These are phyloP conservation scores for Cladosporium colombiae DNA, from an alignment of 2,329 filamentous ascomycete genomes.

Conservation along the genomic window DNA sequence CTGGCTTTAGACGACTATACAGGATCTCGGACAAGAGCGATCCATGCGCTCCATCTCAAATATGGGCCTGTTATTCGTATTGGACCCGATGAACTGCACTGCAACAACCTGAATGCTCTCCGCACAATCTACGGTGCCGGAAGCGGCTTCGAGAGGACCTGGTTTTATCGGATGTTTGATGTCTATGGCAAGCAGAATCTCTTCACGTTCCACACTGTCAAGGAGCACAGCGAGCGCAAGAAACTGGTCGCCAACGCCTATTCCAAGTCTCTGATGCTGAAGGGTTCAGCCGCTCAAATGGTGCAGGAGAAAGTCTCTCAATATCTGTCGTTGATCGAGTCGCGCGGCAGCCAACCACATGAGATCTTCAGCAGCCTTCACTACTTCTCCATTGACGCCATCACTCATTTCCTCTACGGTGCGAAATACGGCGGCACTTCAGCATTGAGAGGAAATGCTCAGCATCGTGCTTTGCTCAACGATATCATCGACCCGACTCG, in stretches of 20 bases:
- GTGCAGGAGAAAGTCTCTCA: slow-evolving; percentile 44
- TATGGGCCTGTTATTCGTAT: slow-evolving; percentile 53
- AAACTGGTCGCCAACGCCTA: slow-evolving; percentile 56
- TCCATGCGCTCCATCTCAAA: slow-evolving; percentile 46
- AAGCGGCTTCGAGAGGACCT: slow-evolving; percentile 51
- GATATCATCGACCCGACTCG: slow-evolving; percentile 53
- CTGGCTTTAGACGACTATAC: slow-evolving; percentile 49
- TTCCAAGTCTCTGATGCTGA: slow-evolving; percentile 51
- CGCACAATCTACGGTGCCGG: slow-evolving; percentile 59
- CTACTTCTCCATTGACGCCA: slow-evolving; percentile 56
- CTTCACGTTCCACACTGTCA: slow-evolving; percentile 51
- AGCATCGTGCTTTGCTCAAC: slow-evolving; percentile 45
- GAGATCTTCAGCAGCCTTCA: slow-evolving; percentile 55
- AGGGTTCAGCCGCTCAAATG: slow-evolving; percentile 34
- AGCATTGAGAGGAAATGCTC: slow-evolving; percentile 42
- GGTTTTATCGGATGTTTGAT: slow-evolving; percentile 59
- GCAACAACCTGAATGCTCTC: slow-evolving; percentile 48
- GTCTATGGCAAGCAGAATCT: slow-evolving; percentile 54
- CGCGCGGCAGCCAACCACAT: slow-evolving; percentile 36
- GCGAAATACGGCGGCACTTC: slow-evolving; percentile 45
- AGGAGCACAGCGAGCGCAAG: slow-evolving; percentile 53
- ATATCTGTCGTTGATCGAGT: slow-evolving; percentile 46
- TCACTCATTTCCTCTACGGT: slow-evolving; percentile 56
- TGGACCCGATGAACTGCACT: slow-evolving; percentile 50
- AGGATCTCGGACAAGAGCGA: slow-evolving; percentile 45